A percentile compares a stretch with the other conserved stretches of the same genome.
phyloP scores from a whole-genome alignment of 495 filamentous ascomycete species.

The Mytilinidion resinicola region DNA sequence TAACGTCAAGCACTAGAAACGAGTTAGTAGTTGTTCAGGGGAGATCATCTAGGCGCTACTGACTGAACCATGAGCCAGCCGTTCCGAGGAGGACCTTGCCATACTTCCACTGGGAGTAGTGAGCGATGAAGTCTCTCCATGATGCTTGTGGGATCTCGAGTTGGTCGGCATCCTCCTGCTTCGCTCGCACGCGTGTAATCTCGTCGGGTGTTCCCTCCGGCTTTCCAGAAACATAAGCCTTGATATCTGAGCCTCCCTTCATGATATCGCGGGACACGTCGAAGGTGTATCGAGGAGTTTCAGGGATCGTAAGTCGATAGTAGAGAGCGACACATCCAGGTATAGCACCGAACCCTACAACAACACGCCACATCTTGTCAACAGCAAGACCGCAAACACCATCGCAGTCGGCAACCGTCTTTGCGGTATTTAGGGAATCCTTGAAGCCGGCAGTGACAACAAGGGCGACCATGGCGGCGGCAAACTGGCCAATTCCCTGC shows the following conservation, averaged over 20 bases:
- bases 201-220: constrained; percentile 57
- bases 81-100: constrained; percentile 67
- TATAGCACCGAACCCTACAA: constrained; percentile 75
- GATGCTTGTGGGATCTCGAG: constrained; percentile 58
- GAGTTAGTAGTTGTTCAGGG: too few species aligned
- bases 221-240: constrained; percentile 39
- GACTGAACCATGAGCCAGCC: constrained; percentile 67
- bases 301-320: constrained; percentile 84
- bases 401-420: constrained; percentile 46
- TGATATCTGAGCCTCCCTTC: constrained; percentile 59
- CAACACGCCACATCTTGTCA: constrained; percentile 79
- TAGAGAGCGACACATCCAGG: constrained; percentile 72
- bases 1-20: constrained; percentile 52
- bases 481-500: constrained; percentile 74
- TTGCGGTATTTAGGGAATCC: constrained; percentile 51
- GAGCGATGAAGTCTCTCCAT: constrained; percentile 55
- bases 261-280: constrained; percentile 68
- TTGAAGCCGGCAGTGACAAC: constrained; percentile 70
- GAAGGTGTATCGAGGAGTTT: constrained; percentile 77
- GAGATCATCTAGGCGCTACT: too few species aligned
- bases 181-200: constrained; percentile 46
- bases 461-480: constrained; percentile 62
- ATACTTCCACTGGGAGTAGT: constrained; percentile 63
- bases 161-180: constrained; percentile 40
- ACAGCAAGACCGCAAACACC: constrained; percentile 63